Percentiles rank a stretch among this genome's conserved stretches.
phyloP scores from a whole-genome alignment of 2,329 filamentous ascomycete species.

The Byssoonygena ceratinophila region DNA sequence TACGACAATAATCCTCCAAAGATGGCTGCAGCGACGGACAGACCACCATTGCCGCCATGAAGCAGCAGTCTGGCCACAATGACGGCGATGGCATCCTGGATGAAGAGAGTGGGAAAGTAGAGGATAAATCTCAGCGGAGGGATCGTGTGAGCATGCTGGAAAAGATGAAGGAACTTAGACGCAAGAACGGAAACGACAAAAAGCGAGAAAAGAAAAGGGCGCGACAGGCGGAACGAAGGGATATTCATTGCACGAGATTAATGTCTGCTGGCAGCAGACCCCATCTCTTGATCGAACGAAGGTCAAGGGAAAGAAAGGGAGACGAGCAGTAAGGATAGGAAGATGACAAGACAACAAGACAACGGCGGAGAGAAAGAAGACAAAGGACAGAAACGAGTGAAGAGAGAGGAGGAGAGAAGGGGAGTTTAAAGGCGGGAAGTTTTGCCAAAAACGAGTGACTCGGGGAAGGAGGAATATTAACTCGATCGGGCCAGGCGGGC shows the following conservation, averaged over 20 bases:
- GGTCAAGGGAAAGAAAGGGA: neutral
- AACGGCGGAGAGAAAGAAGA: neutral
- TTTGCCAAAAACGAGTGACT: neutral
- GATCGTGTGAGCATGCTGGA: conserved; percentile 22
- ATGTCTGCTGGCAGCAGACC: conserved; percentile 3
- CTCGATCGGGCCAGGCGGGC: neutral
- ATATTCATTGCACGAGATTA: conserved; percentile 18
- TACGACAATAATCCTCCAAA: conserved; percentile 21
- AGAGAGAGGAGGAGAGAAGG: neutral
- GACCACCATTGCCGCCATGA: conserved; percentile 15
- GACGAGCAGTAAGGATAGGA: conserved; percentile 1
- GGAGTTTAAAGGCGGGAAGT: neutral
- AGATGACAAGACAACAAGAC: too few relatives aligned
- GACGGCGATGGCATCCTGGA: conserved; percentile 22
- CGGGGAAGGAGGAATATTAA: neutral
- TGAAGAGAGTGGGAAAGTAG: conserved; percentile 26
- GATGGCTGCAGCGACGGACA: conserved; percentile 16
- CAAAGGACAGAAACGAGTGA: neutral
- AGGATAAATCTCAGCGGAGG: conserved; percentile 19
- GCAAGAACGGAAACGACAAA: conserved; percentile 21
- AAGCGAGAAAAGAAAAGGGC: conserved; percentile 23
- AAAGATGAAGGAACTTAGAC: conserved; percentile 24
- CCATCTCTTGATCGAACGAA: conserved; percentile 13
- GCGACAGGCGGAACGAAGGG: conserved; percentile 19
- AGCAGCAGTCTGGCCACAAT: conserved; percentile 20